phyloP scores from a whole-genome alignment of 805 yeast genomes.

The Kodamaea restingae region DNA sequence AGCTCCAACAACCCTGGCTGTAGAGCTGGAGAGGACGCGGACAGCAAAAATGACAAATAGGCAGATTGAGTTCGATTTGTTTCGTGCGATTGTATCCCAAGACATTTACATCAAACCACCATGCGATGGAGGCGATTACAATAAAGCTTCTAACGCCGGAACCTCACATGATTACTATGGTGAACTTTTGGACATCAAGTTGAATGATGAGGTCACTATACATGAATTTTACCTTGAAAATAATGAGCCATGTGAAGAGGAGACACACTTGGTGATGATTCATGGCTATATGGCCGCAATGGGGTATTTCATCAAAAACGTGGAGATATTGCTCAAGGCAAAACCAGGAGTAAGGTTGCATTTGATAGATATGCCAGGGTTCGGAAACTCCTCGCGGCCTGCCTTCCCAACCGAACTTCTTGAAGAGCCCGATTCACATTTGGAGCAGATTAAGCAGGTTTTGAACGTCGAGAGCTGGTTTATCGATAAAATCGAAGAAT shows the following conservation, averaged over 20 bases:
- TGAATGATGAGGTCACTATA: constrained; percentile 26
- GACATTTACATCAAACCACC: constrained; percentile 19
- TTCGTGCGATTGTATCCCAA: constrained; percentile 28
- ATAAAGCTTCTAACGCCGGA: background rate
- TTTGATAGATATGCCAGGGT: constrained; percentile 41
- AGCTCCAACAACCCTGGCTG: constrained; percentile 13
- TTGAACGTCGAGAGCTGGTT: constrained; percentile 38
- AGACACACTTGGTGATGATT: constrained; percentile 28
- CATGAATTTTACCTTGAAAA: constrained; percentile 36
- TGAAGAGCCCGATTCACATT: constrained; percentile 15
- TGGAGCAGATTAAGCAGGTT: constrained; percentile 29
- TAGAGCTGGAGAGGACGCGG: constrained; percentile 3
- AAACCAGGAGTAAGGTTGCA: constrained; percentile 34
- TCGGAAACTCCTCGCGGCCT: constrained; percentile 41
- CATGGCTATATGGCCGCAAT: constrained; percentile 46
- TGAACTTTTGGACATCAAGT: constrained; percentile 26
- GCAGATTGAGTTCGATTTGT: constrained; percentile 31
- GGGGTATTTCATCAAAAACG: constrained; percentile 38
- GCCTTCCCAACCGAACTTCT: constrained; percentile 32
- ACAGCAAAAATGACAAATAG: constrained; percentile 24
- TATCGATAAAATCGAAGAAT: constrained; percentile 34
- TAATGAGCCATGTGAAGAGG: constrained; percentile 12
- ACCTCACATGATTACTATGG: constrained; percentile 13
- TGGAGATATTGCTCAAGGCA: constrained; percentile 28
- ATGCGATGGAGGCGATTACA: background rate